Base-by-base conservation (phyloP, 2,329 filamentous ascomycete species). In the Aspergillus persii region DNA sequence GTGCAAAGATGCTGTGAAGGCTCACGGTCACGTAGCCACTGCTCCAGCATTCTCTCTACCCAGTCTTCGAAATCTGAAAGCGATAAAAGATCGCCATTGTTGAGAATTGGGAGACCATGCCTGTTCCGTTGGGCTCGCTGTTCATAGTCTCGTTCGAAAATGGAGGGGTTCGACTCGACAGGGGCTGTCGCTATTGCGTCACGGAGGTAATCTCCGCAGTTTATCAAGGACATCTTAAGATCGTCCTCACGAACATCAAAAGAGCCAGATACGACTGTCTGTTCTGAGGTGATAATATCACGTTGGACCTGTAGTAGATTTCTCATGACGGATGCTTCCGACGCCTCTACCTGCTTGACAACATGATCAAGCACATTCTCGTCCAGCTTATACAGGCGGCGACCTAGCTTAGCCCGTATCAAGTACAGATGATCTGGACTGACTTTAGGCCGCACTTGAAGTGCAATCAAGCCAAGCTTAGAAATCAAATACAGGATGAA, bases 401-500 rank as follows among this genome's bases (percentile, higher is more conserved):
- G 69, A 2, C 70, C 68, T 3, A 83, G 54, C 56, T 84, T 84
- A 3, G 76, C 72, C 4, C 63, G 72, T 69, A 83, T 79, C 8
- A 70, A 61, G 44, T 72, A 73, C 0, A 82, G 26, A 1, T 75
- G 15, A 23, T 80, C 75, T 5, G 69, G 60, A 0, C 70, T 67
- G 3, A 58, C 9, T 6, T 15, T 1, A 56, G n/a, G 0, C 68
- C 1, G 12, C n/a, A 49, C 49, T 15, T 18, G 33, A 11, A 68
- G 58, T 0, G 71, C 68, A 0, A 57, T 8, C 0, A 71, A 41
- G 9, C 83, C 65, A 8, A 83, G 54, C 0, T 63, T 47, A 0
- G 74, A 59, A 65, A 84, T 71, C 54, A 85, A 67, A 26, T 78
- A 80, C 0, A 80, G 51, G 78, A 85, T 83, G 62, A 83, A 81